A percentile compares a stretch with the other conserved stretches of the same genome.
These are phyloP conservation scores for Russula foetens DNA, from an alignment of 768 basidiomycete genomes.

Conservation along the genomic window DNA sequence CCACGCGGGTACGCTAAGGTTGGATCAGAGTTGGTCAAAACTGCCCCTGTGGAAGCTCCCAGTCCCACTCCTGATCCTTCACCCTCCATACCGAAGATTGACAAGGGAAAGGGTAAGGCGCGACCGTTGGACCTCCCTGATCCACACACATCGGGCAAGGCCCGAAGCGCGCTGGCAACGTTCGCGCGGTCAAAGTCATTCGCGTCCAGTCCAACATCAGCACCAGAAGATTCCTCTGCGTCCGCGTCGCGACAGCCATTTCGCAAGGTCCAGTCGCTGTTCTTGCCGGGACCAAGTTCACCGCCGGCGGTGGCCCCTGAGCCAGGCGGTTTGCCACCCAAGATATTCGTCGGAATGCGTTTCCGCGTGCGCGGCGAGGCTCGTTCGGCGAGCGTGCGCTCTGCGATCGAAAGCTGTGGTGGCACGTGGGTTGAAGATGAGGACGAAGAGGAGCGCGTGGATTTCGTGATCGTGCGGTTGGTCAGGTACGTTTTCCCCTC, in stretches of 20 bases:
- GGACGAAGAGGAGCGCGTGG: slow-evolving; percentile 40
- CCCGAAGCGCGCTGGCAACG: slow-evolving; percentile 41
- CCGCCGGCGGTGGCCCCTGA: slow-evolving; percentile 16
- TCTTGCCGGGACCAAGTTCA: slow-evolving; percentile 5
- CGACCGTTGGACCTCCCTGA: background rate
- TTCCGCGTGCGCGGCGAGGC: slow-evolving; percentile 67
- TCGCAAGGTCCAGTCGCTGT: slow-evolving; percentile 30
- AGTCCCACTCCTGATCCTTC: slow-evolving; percentile 5
- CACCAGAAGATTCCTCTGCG: slow-evolving; percentile 15
- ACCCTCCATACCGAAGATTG: background rate
- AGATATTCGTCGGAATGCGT: slow-evolving; percentile 45
- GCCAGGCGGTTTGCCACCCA: slow-evolving; percentile 9
- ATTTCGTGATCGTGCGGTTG: slow-evolving; percentile 63
- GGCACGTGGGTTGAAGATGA: slow-evolving; percentile 38
- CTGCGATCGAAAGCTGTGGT: slow-evolving; percentile 52
- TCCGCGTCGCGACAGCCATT: slow-evolving; percentile 36
- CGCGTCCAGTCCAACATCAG: slow-evolving; percentile 29
- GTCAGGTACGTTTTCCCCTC: slow-evolving; percentile 46
- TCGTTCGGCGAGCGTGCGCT: slow-evolving; percentile 43
- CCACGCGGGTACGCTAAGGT: slow-evolving; percentile 59
- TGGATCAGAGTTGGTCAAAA: slow-evolving; percentile 46
- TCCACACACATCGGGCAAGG: background rate
- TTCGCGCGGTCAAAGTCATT: slow-evolving; percentile 64
- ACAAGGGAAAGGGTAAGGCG: slow-evolving; percentile 4
- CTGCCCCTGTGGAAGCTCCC: background rate